Percentiles rank a stretch among this genome's conserved stretches.
phyloP scores from a whole-genome alignment of 805 yeast species.

The Myxozyma neotropica region DNA sequence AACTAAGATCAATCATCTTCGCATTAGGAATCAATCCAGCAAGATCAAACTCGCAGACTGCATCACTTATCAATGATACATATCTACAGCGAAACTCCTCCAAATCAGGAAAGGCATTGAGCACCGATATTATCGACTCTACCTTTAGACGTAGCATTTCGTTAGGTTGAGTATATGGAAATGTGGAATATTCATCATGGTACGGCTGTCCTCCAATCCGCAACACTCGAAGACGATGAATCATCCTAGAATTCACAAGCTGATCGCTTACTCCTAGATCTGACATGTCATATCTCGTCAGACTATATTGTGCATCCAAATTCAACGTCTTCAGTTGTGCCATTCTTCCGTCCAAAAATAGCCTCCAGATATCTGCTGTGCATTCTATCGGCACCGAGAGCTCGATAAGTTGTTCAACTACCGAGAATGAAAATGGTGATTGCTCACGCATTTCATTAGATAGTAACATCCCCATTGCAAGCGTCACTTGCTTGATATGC shows the following conservation, averaged over 20 bases:
- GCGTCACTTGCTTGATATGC: not conserved
- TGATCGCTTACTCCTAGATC: not conserved
- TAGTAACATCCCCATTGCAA: not conserved
- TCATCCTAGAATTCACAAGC: not conserved
- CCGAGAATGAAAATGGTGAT: not conserved
- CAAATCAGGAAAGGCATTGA: not conserved
- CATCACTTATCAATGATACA: not conserved
- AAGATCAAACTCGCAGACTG: not conserved
- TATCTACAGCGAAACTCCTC: not conserved
- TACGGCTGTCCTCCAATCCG: not conserved
- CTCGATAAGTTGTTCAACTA: not conserved
- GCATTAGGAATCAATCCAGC: not conserved
- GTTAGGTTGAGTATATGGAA: slow-evolving; percentile 1
- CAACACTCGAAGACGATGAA: not conserved
- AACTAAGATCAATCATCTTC: not conserved
- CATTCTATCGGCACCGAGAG: not conserved
- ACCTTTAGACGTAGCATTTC: not conserved
- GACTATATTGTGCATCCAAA: slow-evolving; percentile 1
- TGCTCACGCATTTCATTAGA: not conserved
- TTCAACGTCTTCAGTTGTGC: not conserved
- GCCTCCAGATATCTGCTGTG: not conserved
- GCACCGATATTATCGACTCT: not conserved
- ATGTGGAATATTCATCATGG: not conserved
- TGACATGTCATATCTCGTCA: not conserved
- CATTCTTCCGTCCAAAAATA: not conserved